Percentiles rank a stretch among this genome's conserved stretches.
Evolutionary conservation across 148 eudicot species (phyloP).

Genomic region (Rhododendron griersonianum): DNA sequence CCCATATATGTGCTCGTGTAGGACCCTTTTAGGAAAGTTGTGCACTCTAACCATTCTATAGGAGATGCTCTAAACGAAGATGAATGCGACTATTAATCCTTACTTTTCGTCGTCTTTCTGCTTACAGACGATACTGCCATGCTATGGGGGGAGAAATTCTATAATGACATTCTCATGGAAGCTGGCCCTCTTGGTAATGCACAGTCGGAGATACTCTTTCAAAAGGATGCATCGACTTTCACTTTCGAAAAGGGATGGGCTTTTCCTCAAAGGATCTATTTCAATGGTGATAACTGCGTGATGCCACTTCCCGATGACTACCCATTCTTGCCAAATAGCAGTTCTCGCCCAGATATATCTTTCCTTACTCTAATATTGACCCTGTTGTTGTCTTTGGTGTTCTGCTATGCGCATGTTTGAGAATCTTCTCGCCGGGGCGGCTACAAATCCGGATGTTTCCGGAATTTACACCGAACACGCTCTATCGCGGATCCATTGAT

Average conservation of each 20-base stretch:
- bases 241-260: slow-evolving; percentile 67
- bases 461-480: background rate
- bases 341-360: slow-evolving; percentile 20
- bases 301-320: slow-evolving; percentile 68
- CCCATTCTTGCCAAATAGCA: slow-evolving; percentile 50
- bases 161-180: slow-evolving; percentile 56
- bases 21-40: background rate
- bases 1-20: background rate
- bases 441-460: background rate
- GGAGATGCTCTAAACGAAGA: background rate
- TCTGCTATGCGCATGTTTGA: slow-evolving; percentile 23
- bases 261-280: slow-evolving; percentile 56
- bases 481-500: background rate
- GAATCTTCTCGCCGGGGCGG: background rate
- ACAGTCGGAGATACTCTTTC: slow-evolving; percentile 52
- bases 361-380: slow-evolving; percentile 21
- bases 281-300: slow-evolving; percentile 71
- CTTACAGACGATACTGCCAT: slow-evolving; percentile 54
- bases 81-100: background rate
- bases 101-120: background rate
- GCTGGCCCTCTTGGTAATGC: slow-evolving; percentile 54
- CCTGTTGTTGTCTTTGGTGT: slow-evolving; percentile 19
- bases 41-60: background rate
- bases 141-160: slow-evolving; percentile 58
- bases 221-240: slow-evolving; percentile 47